Percentiles rank a stretch among this genome's conserved stretches.
Evolutionary conservation across 2,329 filamentous ascomycete genomes (phyloP).

Genomic region (Nigrospora sphaerica): DNA sequence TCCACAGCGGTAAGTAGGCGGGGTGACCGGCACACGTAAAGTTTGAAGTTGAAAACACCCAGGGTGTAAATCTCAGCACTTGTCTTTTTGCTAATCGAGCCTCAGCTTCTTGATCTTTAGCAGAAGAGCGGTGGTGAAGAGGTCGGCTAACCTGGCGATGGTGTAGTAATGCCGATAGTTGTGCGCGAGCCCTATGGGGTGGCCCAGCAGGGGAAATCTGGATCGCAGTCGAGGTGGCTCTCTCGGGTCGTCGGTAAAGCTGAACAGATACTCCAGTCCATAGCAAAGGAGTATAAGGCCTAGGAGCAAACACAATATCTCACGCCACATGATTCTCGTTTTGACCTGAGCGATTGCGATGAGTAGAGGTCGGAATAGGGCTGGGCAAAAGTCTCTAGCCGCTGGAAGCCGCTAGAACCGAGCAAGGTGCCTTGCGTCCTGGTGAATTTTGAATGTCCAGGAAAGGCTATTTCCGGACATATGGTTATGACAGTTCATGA

Average conservation of each 20-base stretch:
- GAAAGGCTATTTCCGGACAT: too few species aligned
- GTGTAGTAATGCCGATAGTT: conserved; percentile 5
- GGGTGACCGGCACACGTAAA: conserved; percentile 18
- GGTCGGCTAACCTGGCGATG: conserved; percentile 3
- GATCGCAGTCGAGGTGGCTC: conserved; percentile 4
- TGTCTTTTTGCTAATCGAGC: not conserved
- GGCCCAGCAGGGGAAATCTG: conserved; percentile 7
- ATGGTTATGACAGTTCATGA: too few species aligned
- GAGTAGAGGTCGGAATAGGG: too few species aligned
- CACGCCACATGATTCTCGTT: conserved; percentile 3
- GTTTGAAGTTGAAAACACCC: conserved; percentile 16
- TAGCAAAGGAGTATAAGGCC: conserved; percentile 2
- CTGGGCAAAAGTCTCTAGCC: not conserved
- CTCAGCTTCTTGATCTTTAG: not conserved
- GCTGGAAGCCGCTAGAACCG: not conserved
- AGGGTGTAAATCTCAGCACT: conserved; percentile 19
- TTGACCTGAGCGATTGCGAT: too few species aligned
- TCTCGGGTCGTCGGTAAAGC: conserved; percentile 1
- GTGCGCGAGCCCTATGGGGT: conserved; percentile 5
- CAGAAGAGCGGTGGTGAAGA: not conserved
- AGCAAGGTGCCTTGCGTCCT: not conserved
- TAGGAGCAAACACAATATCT: not conserved
- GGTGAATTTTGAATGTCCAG: not conserved
- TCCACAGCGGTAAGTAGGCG: conserved; percentile 18
- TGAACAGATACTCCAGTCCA: not conserved